These are phyloP conservation scores for Copromyces sp. DNA, from an alignment of 495 filamentous ascomycete genomes.

Conservation along the genomic window DNA sequence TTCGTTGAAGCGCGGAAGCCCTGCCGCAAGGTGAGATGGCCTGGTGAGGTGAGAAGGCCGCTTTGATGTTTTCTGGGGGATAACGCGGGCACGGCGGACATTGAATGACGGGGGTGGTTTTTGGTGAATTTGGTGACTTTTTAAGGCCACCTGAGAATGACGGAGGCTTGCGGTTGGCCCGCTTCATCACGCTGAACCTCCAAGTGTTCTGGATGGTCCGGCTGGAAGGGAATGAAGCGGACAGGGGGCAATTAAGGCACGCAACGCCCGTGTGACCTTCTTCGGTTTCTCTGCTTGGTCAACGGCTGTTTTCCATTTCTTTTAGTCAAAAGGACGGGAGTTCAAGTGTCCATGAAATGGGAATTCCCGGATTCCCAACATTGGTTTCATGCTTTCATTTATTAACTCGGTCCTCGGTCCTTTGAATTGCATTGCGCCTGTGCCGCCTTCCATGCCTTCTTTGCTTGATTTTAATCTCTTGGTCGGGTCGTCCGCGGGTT, in stretches of 20 bases:
- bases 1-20: neutral
- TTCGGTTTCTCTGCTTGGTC: constrained; percentile 17
- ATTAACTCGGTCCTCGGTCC: neutral
- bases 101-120: neutral
- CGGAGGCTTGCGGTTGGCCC: neutral
- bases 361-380: neutral
- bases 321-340: constrained; percentile 12
- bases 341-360: neutral
- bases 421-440: neutral
- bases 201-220: neutral
- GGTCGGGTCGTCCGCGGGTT: neutral
- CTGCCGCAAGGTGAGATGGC: neutral
- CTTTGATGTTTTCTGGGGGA: neutral
- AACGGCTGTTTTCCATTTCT: constrained; percentile 3
- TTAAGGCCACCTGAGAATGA: neutral
- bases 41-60: neutral
- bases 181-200: neutral
- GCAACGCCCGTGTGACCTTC: constrained; percentile 15
- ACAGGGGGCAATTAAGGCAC: constrained; percentile 3
- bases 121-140: neutral
- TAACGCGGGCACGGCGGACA: neutral
- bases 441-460: neutral
- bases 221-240: constrained; percentile 13
- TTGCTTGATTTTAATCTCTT: neutral
- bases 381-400: neutral